phyloP scores from a whole-genome alignment of 768 basidiomycete genomes.

The Tulasnella sp. region DNA sequence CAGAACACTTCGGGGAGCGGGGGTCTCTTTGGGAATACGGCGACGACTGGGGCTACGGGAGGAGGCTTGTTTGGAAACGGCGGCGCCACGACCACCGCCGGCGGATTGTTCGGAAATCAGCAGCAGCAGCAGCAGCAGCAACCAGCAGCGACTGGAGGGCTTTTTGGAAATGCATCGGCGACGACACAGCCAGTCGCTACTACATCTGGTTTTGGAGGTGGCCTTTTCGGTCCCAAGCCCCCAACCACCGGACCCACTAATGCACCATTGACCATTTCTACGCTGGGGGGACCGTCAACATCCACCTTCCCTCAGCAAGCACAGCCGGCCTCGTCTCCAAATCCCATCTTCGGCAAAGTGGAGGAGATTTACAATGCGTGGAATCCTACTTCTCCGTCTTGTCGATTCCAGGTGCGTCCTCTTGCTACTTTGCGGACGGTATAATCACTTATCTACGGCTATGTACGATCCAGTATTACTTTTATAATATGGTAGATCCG shows the following conservation, averaged over 20 bases:
- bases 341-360: slow-evolving; percentile 49
- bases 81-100: neutral
- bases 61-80: slow-evolving; percentile 7
- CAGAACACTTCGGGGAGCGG: neutral
- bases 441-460: neutral
- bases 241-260: slow-evolving; percentile 33
- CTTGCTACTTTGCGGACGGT: neutral
- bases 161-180: slow-evolving; percentile 33
- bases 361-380: slow-evolving; percentile 65
- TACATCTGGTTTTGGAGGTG: slow-evolving; percentile 37
- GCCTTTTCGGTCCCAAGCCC: slow-evolving; percentile 24
- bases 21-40: slow-evolving; percentile 24
- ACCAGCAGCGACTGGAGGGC: slow-evolving; percentile 27
- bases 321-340: slow-evolving; percentile 37
- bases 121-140: slow-evolving; percentile 34
- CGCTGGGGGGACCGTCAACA: slow-evolving; percentile 32
- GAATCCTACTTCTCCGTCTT: slow-evolving; percentile 62
- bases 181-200: slow-evolving; percentile 33
- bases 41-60: neutral
- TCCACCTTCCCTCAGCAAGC: slow-evolving; percentile 29
- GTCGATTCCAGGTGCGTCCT: slow-evolving; percentile 69
- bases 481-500: slow-evolving; percentile 81
- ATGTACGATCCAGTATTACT: slow-evolving; percentile 53
- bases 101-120: slow-evolving; percentile 28
- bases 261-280: slow-evolving; percentile 40